A percentile compares a stretch with the other conserved stretches of the same genome.
These are phyloP conservation scores for Taphrina wiesneri DNA, from an alignment of 1,139 yeast species.

Conservation along the genomic window DNA sequence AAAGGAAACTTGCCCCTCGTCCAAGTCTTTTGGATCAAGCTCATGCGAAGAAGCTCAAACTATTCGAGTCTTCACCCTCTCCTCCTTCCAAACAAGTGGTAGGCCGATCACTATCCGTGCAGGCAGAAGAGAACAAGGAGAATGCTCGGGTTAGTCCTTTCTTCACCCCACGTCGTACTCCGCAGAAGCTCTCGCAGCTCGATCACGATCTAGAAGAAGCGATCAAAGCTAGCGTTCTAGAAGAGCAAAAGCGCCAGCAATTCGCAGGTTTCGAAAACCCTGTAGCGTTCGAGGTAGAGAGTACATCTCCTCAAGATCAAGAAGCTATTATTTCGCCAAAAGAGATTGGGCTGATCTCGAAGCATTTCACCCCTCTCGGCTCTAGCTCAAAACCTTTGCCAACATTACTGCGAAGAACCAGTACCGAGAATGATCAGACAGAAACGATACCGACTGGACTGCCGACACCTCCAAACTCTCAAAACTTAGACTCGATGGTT, in stretches of 20 bases:
- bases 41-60: conserved; percentile 30
- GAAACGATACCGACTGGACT: not conserved
- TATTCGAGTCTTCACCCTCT: conserved; percentile 31
- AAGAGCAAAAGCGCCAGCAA: conserved; percentile 12
- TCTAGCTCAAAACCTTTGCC: not conserved
- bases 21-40: conserved; percentile 15
- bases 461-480: conserved; percentile 21
- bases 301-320: not conserved
- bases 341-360: not conserved
- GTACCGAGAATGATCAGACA: not conserved
- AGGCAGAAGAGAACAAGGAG: conserved; percentile 11
- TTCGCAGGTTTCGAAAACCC: conserved; percentile 14
- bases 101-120: not conserved
- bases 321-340: not conserved
- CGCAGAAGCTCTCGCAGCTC: not conserved
- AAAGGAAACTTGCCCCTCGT: not conserved
- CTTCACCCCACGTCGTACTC: conserved; percentile 1
- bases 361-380: not conserved
- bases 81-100: conserved; percentile 14
- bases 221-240: not conserved
- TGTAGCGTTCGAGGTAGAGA: conserved; percentile 6
- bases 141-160: conserved; percentile 13
- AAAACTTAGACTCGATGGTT: not conserved
- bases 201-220: conserved; percentile 15
- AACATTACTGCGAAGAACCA: not conserved